Evolutionary conservation across 1,284 basidiomycete species (phyloP).

Genomic region (Cutaneotrichosporon cutaneum): DNA sequence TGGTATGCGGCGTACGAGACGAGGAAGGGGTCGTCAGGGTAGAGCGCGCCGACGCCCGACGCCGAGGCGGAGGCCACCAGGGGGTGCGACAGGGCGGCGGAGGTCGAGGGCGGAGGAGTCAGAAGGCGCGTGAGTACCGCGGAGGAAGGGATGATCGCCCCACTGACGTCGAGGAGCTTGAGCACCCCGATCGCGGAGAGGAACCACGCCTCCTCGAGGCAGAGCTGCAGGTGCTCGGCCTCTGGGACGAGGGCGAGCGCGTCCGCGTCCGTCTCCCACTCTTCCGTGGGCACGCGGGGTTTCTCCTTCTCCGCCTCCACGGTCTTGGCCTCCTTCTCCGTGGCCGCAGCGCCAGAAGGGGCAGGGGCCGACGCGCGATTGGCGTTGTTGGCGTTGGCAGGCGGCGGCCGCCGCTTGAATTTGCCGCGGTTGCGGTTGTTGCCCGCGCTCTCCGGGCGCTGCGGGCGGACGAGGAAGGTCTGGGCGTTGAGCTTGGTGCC

Average conservation of each 20-base stretch:
- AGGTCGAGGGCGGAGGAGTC: constrained; percentile 40
- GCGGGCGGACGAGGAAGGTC: constrained; percentile 51
- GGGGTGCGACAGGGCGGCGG: constrained; percentile 7
- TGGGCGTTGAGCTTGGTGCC: constrained; percentile 45
- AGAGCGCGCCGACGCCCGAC: constrained; percentile 20
- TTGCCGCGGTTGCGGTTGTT: constrained; percentile 46
- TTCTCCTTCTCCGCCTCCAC: not conserved
- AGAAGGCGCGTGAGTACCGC: constrained; percentile 51
- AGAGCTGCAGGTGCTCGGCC: constrained; percentile 88
- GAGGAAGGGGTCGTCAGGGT: constrained; percentile 84
- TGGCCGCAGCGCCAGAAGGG: no score
- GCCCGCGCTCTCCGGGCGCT: constrained; percentile 38
- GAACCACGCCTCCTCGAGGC: constrained; percentile 90
- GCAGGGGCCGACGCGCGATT: no score
- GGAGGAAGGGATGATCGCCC: constrained; percentile 51
- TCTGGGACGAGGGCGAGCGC: constrained; percentile 58
- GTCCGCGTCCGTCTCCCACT: constrained; percentile 62
- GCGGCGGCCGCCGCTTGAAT: constrained; percentile 38
- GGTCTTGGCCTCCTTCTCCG: no score
- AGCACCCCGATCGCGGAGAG: constrained; percentile 84
- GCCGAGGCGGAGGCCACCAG: no score
- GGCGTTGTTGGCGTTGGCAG: constrained; percentile 6
- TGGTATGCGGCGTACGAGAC: constrained; percentile 89
- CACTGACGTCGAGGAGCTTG: constrained; percentile 42
- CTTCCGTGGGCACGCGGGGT: constrained; percentile 50